These are phyloP conservation scores for Saccharomyces kudriavzevii DNA, from an alignment of 805 yeast genomes.

Conservation along the genomic window DNA sequence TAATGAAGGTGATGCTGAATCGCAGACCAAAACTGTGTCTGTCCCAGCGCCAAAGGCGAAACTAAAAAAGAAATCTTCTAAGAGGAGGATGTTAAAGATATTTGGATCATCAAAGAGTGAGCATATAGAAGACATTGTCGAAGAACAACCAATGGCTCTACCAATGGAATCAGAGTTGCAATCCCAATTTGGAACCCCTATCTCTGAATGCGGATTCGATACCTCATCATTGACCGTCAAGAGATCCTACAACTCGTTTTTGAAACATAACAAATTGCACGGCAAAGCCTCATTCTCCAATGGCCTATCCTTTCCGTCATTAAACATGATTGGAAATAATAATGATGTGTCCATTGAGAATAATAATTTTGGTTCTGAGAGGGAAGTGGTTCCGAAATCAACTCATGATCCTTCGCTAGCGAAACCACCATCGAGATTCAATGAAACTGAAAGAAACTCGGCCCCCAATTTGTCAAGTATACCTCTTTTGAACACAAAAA, in stretches of 20 bases:
- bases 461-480: slow-evolving; percentile 2
- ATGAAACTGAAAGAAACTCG: neutral
- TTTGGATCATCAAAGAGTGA: slow-evolving; percentile 19
- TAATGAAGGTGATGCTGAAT: slow-evolving; percentile 1
- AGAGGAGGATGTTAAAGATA: slow-evolving; percentile 26
- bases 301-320: neutral
- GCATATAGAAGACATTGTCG: neutral
- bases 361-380: neutral
- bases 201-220: neutral
- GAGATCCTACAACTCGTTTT: slow-evolving; percentile 18
- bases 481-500: slow-evolving; percentile 5
- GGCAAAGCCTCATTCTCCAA: neutral
- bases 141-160: neutral
- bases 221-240: slow-evolving; percentile 3
- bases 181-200: neutral
- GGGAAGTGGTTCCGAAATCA: slow-evolving; percentile 23
- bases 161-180: neutral
- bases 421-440: slow-evolving; percentile 5
- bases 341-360: neutral
- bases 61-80: slow-evolving; percentile 21
- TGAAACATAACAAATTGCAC: slow-evolving; percentile 14
- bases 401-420: slow-evolving; percentile 12
- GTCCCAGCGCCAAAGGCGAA: slow-evolving; percentile 3
- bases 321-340: neutral
- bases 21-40: neutral